Evolutionary conservation across 129 eudicot species (phyloP), one percentile per base, ranked within the genome.

Genomic region (Flaveria linearis): DNA sequence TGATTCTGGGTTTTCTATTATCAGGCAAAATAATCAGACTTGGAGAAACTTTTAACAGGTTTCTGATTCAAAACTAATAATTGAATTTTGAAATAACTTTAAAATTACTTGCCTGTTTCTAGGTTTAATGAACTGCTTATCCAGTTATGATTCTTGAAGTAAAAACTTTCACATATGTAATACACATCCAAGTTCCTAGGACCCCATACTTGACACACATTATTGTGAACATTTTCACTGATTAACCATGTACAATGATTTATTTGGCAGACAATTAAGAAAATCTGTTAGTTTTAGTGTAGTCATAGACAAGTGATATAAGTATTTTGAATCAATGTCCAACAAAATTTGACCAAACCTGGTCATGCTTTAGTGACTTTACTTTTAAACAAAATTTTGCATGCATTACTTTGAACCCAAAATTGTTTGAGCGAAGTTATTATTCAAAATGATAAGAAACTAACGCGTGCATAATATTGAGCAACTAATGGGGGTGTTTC

Each of bases 401-500:
- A 60, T 60, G 45, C 14, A 5, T 10, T 57, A 23, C 64, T 62
- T 28, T 62, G 42, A 75, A 47, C 52, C 62, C 39, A 18, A 62
- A 33, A 46, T 62, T 46, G 62, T 33, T 64, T 76, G 72, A 50
- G 51, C 30, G 50, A 49, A 25, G 30, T 57, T 8, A 28, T 69
- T 13, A 60, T 17, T 41, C 41, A 39, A 55, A 57, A 28, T 7
- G 67, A 72, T 56, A 33, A 16, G 13, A 57, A 25, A 58, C 65
- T 58, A 10, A 22, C 11, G 65, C 33, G 22, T 43, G 69, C 49
- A 43, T 25, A 73, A 42, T 42, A n/a, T 13, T 20, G 56, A 22
- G 78, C 23, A 41, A 73, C 69, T 61, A 71, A 55, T 49, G 20
- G 55, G n/a, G 52, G 22, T 56, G 53, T 73, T 56, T 73, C 43